These are phyloP conservation scores for Neoascochyta sp. DNA, from an alignment of 2,329 filamentous ascomycete genomes.

Conservation along the genomic window DNA sequence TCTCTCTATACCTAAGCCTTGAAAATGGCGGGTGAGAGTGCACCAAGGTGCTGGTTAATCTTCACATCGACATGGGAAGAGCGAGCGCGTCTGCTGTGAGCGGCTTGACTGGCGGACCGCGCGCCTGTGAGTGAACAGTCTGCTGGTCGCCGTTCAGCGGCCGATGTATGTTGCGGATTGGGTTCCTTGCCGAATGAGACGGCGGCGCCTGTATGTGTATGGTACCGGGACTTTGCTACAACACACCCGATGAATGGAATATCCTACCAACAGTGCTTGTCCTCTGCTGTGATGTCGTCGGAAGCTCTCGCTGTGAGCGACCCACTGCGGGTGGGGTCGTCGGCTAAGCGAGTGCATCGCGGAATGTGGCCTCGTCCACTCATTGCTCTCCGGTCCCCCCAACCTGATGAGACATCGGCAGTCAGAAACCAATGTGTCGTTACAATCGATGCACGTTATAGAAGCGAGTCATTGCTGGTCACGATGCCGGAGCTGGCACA, in stretches of 20 bases:
- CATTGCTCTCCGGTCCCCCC: no score
- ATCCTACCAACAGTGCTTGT: slow-evolving; percentile 10
- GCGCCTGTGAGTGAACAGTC: slow-evolving; percentile 14
- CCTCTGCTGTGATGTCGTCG: slow-evolving; percentile 20
- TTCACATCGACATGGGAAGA: slow-evolving; percentile 34
- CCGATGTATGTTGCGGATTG: slow-evolving; percentile 18
- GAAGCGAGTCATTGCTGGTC: no score
- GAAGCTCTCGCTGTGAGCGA: slow-evolving; percentile 5
- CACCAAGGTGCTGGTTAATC: slow-evolving; percentile 26
- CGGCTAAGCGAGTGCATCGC: slow-evolving; percentile 7
- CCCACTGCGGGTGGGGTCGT: slow-evolving; percentile 5
- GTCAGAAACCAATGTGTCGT: no score
- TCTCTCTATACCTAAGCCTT: no score
- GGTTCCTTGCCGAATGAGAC: slow-evolving; percentile 17
- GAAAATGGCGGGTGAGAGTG: slow-evolving; percentile 23
- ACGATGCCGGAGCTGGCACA: no score
- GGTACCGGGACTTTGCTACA: slow-evolving; percentile 22
- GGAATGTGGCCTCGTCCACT: no score
- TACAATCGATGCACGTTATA: no score
- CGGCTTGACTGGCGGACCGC: slow-evolving; percentile 11
- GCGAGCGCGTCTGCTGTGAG: slow-evolving; percentile 25
- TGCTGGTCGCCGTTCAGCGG: slow-evolving; percentile 12
- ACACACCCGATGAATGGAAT: slow-evolving; percentile 21
- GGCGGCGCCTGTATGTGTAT: slow-evolving; percentile 23
- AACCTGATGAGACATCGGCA: no score